Base-by-base conservation (phyloP, 345 rosid genomes). In the Citrus maxima region DNA sequence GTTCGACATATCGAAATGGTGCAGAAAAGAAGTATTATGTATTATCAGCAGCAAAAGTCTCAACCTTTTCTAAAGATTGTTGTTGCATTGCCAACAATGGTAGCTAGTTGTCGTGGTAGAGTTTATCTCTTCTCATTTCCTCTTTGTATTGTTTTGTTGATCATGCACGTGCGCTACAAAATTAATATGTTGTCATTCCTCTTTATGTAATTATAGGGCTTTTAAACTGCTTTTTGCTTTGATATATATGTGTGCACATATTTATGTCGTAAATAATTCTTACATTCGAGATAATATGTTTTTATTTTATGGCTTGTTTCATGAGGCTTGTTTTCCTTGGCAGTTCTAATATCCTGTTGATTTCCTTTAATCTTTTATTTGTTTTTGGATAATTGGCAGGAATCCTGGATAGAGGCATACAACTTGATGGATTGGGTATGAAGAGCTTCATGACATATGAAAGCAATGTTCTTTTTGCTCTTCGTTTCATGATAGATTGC, bases 401-500 rank as follows among this genome's bases (percentile, higher is more conserved):
- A 46, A 91, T 96, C 80, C 98, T 96, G 86, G 97, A 96, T 84
- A 90, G 87, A 81, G 99, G 99, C 79, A 89, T 96, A 82, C 99
- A 91, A 69, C 85, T 96, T 82, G 98, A 96, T 76, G 97, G 98
- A 75, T 80, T 96, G 70, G 99, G 99, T 79, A 88, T 81, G 87
- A 94, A 84, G 92, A 89, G 93, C 89, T 96, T 96, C 85, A 82
- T 90, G 88, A 96, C 98, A 77, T 96, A 86, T 61, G 99, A 96
- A 86, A 96, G 98, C 95, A 93, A 94, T 85, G 88, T 96, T 69
- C 92, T 93, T 62, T 96, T 94, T 69, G 93, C 93, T 58, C 97
- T 96, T 34, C 98, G 99, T 79, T 96, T 94, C 89, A 94, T 96
- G 99, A 89, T 94, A 78, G 98, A 94, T 77, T 84, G 95, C 80